Evolutionary conservation across 305 asterid genomes (phyloP).

Genomic region (Fraxinus baroniana): DNA sequence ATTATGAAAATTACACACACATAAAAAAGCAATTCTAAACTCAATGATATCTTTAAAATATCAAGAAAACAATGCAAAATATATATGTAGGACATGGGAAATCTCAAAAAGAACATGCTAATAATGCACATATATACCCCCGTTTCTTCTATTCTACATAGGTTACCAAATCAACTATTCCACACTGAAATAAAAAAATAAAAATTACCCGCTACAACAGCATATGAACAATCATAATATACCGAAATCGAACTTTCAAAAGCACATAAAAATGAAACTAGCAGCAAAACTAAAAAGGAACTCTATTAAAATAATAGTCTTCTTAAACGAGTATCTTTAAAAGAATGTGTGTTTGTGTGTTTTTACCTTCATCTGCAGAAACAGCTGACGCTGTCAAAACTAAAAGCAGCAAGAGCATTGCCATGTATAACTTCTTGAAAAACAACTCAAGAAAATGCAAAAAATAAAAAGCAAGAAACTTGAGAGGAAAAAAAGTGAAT

Average conservation of each 20-base stretch:
- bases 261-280: conserved; percentile 14
- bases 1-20: background rate
- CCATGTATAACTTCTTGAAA: conserved; percentile 25
- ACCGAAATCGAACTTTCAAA: conserved; percentile 30
- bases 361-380: conserved; percentile 68
- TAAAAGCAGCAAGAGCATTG: conserved; percentile 32
- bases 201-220: conserved; percentile 1
- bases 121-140: background rate
- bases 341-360: background rate
- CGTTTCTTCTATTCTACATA: background rate
- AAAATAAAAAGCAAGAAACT: background rate
- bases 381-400: conserved; percentile 49
- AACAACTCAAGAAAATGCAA: background rate
- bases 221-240: conserved; percentile 33
- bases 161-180: background rate
- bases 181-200: background rate
- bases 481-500: background rate
- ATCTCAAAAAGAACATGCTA: background rate
- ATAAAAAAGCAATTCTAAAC: background rate
- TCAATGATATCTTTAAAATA: background rate
- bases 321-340: background rate
- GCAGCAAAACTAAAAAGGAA: background rate
- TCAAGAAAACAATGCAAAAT: background rate
- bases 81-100: background rate
- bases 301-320: background rate